Evolutionary conservation across 2,329 filamentous ascomycete species (phyloP).

Genomic region (Penicillium aurantiogriseum): DNA sequence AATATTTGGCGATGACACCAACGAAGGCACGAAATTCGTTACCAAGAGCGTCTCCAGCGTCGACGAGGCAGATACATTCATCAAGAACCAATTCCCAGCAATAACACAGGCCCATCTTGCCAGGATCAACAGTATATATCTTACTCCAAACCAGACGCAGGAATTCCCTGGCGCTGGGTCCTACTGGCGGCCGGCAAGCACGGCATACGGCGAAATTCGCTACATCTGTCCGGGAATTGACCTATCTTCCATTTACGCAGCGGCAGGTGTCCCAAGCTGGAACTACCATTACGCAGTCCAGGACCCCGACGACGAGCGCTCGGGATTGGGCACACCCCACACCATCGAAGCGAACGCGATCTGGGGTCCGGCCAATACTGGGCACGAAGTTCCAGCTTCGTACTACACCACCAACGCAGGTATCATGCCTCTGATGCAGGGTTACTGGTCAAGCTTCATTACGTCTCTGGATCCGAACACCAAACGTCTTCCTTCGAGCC

Average conservation of each 20-base stretch:
- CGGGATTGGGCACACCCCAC: conserved; percentile 65
- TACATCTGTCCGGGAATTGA: conserved; percentile 64
- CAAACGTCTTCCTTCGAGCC: conserved; percentile 46
- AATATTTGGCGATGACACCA: conserved; percentile 59
- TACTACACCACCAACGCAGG: conserved; percentile 58
- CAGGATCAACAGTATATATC: conserved; percentile 57
- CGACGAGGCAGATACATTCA: conserved; percentile 53
- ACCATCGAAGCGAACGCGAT: conserved; percentile 66
- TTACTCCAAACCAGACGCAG: conserved; percentile 46
- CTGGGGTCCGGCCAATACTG: conserved; percentile 61
- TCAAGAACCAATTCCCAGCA: conserved; percentile 58
- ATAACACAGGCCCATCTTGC: conserved; percentile 53
- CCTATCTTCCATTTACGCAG: conserved; percentile 48
- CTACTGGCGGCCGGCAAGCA: conserved; percentile 59
- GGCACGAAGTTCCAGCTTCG: conserved; percentile 51
- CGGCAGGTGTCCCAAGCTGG: conserved; percentile 49
- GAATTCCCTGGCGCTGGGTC: conserved; percentile 51
- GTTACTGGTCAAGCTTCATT: conserved; percentile 75
- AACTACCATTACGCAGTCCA: conserved; percentile 70
- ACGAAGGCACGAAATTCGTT: conserved; percentile 65
- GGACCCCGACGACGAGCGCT: conserved; percentile 53
- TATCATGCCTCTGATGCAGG: conserved; percentile 62
- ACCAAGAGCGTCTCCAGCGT: conserved; percentile 50
- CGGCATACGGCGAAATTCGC: conserved; percentile 63
- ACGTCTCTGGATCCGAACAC: conserved; percentile 64